Conservation (phyloP, 768 basidiomycete species). For the Xerocomellus dryophilus region DNA sequence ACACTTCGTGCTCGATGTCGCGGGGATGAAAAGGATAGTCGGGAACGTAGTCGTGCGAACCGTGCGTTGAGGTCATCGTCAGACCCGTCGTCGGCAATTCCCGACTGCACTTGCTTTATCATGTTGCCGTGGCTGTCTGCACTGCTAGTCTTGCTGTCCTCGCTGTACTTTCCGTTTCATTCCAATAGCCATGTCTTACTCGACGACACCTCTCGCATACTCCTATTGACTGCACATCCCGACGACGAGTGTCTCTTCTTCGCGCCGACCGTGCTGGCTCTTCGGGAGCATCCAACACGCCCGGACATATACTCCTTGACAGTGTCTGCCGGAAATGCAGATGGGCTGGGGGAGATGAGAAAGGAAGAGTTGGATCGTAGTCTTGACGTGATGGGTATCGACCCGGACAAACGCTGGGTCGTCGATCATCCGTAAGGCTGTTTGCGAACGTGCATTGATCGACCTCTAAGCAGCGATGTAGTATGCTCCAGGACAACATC, state of each 20-base stretch:
- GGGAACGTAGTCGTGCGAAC: conserved; percentile 20
- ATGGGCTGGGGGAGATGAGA: conserved; percentile 65
- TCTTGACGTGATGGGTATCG: conserved; percentile 66
- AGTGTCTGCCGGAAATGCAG: conserved; percentile 75
- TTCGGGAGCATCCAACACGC: conserved; percentile 30
- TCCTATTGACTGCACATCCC: conserved; percentile 88
- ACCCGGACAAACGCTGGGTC: conserved; percentile 49
- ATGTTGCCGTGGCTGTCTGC: conserved; percentile 20
- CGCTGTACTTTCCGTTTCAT: conserved; percentile 25
- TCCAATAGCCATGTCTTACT: conserved; percentile 24
- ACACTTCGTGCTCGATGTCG: conserved; percentile 14
- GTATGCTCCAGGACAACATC: conserved; percentile 74
- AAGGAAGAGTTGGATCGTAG: conserved; percentile 58
- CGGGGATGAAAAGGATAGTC: conserved; percentile 18
- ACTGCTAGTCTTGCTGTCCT: conserved; percentile 19
- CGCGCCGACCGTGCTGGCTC: conserved; percentile 70
- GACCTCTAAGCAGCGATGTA: conserved; percentile 22
- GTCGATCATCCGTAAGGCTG: conserved; percentile 69
- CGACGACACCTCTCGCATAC: conserved; percentile 31
- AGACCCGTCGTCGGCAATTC: conserved; percentile 17
- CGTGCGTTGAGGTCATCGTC: conserved; percentile 22
- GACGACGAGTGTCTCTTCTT: conserved; percentile 97
- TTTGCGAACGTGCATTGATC: background rate
- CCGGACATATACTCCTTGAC: conserved; percentile 60
- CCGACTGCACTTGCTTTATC: conserved; percentile 10